These are phyloP conservation scores for Colletotrichum sp. DNA, from an alignment of 2,329 filamentous ascomycete species.

Conservation along the genomic window DNA sequence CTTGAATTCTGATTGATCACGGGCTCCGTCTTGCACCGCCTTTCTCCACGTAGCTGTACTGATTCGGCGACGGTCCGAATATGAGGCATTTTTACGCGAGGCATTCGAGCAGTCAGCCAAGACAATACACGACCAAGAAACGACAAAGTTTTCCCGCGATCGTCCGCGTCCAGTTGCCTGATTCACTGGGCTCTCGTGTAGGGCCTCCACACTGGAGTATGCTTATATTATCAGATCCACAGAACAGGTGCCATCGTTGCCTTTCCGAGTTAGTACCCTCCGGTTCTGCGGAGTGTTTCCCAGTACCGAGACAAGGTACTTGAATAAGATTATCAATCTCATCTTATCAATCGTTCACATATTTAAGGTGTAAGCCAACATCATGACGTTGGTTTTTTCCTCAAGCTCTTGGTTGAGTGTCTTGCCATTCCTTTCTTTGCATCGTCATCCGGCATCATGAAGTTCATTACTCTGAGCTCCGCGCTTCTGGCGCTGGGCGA, in stretches of 20 bases:
- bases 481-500: slow-evolving; percentile 10
- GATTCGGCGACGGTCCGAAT: not conserved
- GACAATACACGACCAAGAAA: not conserved
- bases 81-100: slow-evolving; percentile 6
- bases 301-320: not conserved
- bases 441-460: not conserved
- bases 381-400: not conserved
- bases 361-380: not conserved
- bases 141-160: not conserved
- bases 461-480: slow-evolving; percentile 5
- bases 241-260: not conserved
- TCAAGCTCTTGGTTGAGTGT: not conserved
- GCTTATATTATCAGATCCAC: slow-evolving; percentile 1
- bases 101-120: not conserved
- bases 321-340: not conserved
- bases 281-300: not conserved
- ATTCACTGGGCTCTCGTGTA: not conserved
- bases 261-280: not conserved
- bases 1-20: not conserved
- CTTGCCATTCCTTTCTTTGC: not conserved
- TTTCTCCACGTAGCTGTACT: not conserved
- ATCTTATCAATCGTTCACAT: not conserved
- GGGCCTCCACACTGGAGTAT: not conserved
- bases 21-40: not conserved
- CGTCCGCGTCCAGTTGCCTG: not conserved